Evolutionary conservation across 345 rosid genomes (phyloP), one percentile per base, ranked within the genome.

Genomic region (Cardamine occulta): DNA sequence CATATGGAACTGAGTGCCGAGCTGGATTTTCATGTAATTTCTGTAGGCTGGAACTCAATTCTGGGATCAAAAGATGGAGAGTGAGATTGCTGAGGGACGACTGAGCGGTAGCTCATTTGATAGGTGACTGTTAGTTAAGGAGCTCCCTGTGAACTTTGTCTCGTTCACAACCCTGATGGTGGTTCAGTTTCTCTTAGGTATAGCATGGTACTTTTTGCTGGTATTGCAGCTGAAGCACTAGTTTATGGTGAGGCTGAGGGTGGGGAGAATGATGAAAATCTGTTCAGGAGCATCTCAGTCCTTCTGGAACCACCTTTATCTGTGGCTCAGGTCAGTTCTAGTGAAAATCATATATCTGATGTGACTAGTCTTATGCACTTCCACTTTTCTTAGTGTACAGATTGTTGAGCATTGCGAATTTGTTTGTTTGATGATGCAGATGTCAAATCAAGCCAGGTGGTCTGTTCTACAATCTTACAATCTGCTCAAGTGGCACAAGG

Each of bases 401-500:
- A 51, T 40, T 34, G 71, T 37, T 58, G 59, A 49, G 4, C 60
- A 9, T 11, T 70, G 18, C 3, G 19, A 42, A 28, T 68, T 8
- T 45, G 31, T 19, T 13, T 12, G 26, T 64, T 68, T 48, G 21
- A 52, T 68, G 60, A 66, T 52, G n/a, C 78, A 93, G 96, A 93
- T 91, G 98, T 88, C 96, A n/a, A 93, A 93, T 86, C 97, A 88
- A 84, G 98, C 98, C 17, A 87, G 98, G 73, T 91, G 97, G 97
- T 80, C 97, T 3, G 88, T 91, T 76, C 71, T 89, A 48, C 98
- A 91, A 79, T 84, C 98, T 5, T 93, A 89, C 73, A 93, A 93
- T 74, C 89, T 93, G 61, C 90, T 93, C 73, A 93, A 88, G 78
- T 93, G 97, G 97, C 91, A 93, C 58, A 87, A 66, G 75, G 75